Evolutionary conservation across 495 filamentous ascomycete species (phyloP), one percentile per base, ranked within the genome.

Genomic region (Emericellopsis terricola): DNA sequence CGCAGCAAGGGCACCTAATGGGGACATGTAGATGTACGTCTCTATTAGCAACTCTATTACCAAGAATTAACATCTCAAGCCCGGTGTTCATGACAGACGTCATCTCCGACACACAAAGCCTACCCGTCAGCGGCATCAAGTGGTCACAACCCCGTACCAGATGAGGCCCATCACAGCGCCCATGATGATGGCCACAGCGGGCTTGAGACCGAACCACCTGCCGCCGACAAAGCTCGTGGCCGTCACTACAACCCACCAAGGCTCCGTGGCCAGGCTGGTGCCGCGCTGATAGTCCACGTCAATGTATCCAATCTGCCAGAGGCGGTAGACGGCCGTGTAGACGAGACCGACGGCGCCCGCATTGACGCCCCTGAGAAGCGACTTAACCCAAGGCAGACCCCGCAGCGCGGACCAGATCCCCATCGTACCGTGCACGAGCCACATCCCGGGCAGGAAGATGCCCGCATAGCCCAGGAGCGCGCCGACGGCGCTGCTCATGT

Each of bases 241-340:
- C 1, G 73, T 59, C 18, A 78, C 61, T 6, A 78, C 76, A 27
- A 78, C 66, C 78, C 76, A 81, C 80, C 75, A 81, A 11, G 76
- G 69, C 42, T 81, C 76, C 28, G 60, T 56, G 0, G 58, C 74
- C 40, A 83, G 48, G 50, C 68, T 74, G 35, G 50, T 56, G 1
- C 76, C 78, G 9, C 43, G 44, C 23, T 66, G 48, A 14, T 66
- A 74, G 0, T 53, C 56, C 23, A 56, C 56, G 33, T 62, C 59
- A 29, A 87, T 47, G 47, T 71, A 81, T 0, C 82, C 82, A 41
- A 84, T 78, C 53, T 77, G 58, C 72, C 78, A 86, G 15, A 91
- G 63, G 19, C 78, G 58, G 41, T 91, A 87, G 11, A 91, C 81
- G 13, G 82, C 81, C 11, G 81, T 84, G 42, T 78, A 91, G 4